A percentile compares a stretch with the other conserved stretches of the same genome.
Evolutionary conservation across 257 asterid species (phyloP).

Genomic region (Solanum tacnaense): DNA sequence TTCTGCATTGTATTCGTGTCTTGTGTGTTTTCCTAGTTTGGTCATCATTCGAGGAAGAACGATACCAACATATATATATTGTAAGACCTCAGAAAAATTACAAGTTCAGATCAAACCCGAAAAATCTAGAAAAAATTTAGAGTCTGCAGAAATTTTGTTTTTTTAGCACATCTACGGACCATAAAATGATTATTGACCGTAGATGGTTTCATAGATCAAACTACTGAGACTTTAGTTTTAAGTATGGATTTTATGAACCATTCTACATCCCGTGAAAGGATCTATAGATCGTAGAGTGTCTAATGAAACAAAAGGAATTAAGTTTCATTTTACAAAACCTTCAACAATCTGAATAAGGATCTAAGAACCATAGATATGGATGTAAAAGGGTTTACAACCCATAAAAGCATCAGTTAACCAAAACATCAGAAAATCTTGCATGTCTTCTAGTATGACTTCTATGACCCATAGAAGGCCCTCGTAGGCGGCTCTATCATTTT

Average conservation of each 20-base stretch:
- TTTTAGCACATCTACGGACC: neutral
- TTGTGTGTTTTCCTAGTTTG: neutral
- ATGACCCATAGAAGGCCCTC: neutral
- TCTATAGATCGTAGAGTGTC: too few species aligned
- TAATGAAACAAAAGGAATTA: neutral
- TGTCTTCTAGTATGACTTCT: neutral
- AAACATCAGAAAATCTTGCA: neutral
- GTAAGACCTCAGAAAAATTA: too few species aligned
- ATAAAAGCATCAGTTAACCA: too few species aligned
- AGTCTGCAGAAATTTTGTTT: neutral
- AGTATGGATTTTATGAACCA: neutral
- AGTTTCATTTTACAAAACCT: neutral
- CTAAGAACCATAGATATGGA: neutral
- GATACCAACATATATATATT: too few species aligned
- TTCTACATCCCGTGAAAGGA: neutral
- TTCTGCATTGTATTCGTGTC: too few species aligned
- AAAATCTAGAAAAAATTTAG: neutral
- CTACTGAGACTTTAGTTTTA: neutral
- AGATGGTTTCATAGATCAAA: neutral
- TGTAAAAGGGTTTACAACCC: too few species aligned
- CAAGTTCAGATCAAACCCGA: neutral
- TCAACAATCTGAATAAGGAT: neutral
- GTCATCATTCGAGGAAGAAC: neutral
- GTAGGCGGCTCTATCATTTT: too few species aligned
- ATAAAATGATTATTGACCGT: neutral